These are phyloP conservation scores for Melastoma malabathricum DNA, from an alignment of 345 rosid species.

Conservation along the genomic window DNA sequence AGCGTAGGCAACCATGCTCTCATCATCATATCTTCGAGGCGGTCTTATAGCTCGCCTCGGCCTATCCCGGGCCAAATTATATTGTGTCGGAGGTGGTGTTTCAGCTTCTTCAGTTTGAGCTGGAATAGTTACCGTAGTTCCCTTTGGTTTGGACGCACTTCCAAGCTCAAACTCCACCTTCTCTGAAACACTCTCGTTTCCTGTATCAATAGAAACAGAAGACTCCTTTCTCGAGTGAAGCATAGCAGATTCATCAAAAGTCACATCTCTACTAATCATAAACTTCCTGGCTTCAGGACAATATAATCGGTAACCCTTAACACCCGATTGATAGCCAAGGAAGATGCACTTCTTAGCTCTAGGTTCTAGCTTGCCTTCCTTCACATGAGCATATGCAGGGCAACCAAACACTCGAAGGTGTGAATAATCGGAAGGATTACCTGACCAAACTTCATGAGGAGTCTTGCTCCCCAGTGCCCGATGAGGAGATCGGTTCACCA, in stretches of 20 bases:
- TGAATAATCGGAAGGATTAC: not conserved
- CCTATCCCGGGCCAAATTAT: not conserved
- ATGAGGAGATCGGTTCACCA: not conserved
- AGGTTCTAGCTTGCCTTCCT: not conserved
- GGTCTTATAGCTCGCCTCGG: not conserved
- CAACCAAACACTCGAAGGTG: not conserved
- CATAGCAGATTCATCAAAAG: not conserved
- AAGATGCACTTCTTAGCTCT: slow-evolving; percentile 2
- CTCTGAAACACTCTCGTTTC: not conserved
- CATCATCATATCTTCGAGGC: not conserved
- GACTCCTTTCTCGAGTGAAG: not conserved
- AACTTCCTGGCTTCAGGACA: not conserved
- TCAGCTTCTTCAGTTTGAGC: not conserved
- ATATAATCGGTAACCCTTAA: not conserved
- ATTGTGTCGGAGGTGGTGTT: not conserved
- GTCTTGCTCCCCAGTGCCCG: not conserved
- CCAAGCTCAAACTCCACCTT: not conserved
- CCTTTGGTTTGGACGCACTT: not conserved
- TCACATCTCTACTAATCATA: slow-evolving; percentile 1
- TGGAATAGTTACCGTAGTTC: no score
- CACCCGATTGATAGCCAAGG: not conserved
- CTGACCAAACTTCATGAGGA: not conserved
- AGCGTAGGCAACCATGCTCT: not conserved
- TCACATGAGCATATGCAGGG: slow-evolving; percentile 1
- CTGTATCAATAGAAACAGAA: not conserved